Base-by-base conservation (phyloP, 208 protist species). In the Phytomonas francai region DNA sequence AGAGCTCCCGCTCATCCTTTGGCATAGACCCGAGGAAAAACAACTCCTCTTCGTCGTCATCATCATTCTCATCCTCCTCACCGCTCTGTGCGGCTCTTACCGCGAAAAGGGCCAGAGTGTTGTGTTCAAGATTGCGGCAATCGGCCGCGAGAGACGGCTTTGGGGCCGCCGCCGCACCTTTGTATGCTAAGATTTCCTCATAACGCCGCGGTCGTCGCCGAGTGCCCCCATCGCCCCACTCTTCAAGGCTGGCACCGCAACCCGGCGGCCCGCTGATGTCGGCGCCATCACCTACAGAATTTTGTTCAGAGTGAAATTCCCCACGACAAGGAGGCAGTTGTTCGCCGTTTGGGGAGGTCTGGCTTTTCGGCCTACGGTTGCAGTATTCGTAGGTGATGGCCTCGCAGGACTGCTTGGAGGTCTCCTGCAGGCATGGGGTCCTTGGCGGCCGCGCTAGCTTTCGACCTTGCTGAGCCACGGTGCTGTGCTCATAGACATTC, bases 1-100 rank as follows among this genome's bases (percentile, higher is more conserved):
- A 79, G 45, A 79, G 63, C 28, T 65, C 57, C 27, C 49, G 51
- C 64, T 79, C 74, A 25, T 74, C 56, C 33, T 59, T 59, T 34
- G 29, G 65, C 28, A 79, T 67, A 27, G 0, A 16, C 27, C 1
- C 29, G 5, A 79, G 34, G 30, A 25, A 63, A 42, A 59, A 42
- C 22, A 8, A 27, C 12, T 12, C n/a, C 31, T 30, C 36, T 2
- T 25, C 19, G 11, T 34, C 39, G 28, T 31, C 2, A 11, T 34
- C 58, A 14, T 61, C 22, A 19, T 61, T 22, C 30, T 19, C 30
- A 31, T 61, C 58, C 58, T 31, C 58, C 58, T 31, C 58, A 49
- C 9, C 14, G 39, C 12, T 49, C 1, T 9, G 9, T 2, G 39
- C 2, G 39, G 39, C 7, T 3, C 14, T 49, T 12, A 12, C 39